phyloP scores from a whole-genome alignment of 1,284 basidiomycete genomes.

The Ustilago xerochloae region DNA sequence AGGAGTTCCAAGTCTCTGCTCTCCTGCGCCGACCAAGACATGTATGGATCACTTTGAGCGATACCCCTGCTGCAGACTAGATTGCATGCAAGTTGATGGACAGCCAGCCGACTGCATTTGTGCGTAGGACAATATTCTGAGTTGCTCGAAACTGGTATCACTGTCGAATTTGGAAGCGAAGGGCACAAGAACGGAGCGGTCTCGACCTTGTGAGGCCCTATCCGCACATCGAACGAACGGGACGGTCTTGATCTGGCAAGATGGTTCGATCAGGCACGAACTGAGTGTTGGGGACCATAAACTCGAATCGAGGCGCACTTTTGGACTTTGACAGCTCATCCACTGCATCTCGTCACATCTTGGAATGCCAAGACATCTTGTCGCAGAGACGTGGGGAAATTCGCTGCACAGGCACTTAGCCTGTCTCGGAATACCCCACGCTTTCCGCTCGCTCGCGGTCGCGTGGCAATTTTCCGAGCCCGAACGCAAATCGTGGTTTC shows the following conservation, averaged over 20 bases:
- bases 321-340: conserved; percentile 2
- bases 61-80: neutral
- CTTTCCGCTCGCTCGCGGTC: neutral
- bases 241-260: neutral
- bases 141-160: too few relatives aligned
- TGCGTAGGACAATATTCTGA: neutral
- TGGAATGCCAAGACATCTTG: conserved; percentile 3
- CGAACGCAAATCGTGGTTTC: conserved; percentile 8
- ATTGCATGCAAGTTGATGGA: neutral
- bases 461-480: conserved; percentile 19
- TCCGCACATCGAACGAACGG: too few relatives aligned
- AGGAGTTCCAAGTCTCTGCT: neutral
- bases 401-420: conserved; percentile 2
- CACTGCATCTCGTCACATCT: neutral
- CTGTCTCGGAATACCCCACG: conserved; percentile 6
- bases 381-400: conserved; percentile 3
- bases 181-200: too few relatives aligned
- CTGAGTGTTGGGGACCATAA: neutral
- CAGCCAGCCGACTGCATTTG: neutral
- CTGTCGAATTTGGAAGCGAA: too few relatives aligned
- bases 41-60: neutral
- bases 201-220: neutral
- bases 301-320: neutral
- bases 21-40: conserved; percentile 5
- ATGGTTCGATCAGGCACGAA: neutral